phyloP scores from a whole-genome alignment of 2,329 filamentous ascomycete genomes.

The Leptographium flavum region DNA sequence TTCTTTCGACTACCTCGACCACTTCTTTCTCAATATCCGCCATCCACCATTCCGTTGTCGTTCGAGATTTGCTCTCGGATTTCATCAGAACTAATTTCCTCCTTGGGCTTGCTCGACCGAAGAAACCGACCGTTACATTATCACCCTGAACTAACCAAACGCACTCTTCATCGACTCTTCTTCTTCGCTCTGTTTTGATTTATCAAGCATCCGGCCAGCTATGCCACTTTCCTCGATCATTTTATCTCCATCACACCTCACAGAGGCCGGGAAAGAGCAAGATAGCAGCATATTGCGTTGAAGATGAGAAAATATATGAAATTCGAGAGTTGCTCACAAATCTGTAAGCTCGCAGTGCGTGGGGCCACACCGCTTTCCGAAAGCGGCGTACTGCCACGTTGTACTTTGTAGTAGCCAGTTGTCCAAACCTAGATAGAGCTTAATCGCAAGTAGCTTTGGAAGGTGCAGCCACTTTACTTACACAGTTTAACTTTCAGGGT shows the following conservation, averaged over 20 bases:
- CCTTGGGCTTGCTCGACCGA: neutral
- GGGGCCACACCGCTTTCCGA: constrained; percentile 7
- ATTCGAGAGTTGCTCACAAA: neutral
- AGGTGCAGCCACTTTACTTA: no score
- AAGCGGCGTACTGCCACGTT: constrained; percentile 1
- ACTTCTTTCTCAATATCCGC: neutral
- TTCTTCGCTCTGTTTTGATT: neutral
- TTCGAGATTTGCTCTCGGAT: neutral
- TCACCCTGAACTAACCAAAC: neutral
- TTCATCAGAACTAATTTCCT: neutral
- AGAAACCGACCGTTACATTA: neutral
- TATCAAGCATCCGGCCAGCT: neutral
- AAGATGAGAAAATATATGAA: constrained; percentile 2
- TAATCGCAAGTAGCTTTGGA: no score
- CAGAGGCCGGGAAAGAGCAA: neutral
- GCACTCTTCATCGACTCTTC: neutral
- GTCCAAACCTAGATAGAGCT: no score
- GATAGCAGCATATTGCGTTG: neutral
- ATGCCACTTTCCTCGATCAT: neutral
- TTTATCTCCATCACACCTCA: neutral
- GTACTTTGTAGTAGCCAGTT: neutral
- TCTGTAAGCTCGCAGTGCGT: neutral
- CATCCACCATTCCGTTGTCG: neutral
- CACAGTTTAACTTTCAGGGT: no score
- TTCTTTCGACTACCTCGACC: neutral